Base-by-base conservation (phyloP, 2,329 filamentous ascomycete genomes). In the Clarireedia paspali region DNA sequence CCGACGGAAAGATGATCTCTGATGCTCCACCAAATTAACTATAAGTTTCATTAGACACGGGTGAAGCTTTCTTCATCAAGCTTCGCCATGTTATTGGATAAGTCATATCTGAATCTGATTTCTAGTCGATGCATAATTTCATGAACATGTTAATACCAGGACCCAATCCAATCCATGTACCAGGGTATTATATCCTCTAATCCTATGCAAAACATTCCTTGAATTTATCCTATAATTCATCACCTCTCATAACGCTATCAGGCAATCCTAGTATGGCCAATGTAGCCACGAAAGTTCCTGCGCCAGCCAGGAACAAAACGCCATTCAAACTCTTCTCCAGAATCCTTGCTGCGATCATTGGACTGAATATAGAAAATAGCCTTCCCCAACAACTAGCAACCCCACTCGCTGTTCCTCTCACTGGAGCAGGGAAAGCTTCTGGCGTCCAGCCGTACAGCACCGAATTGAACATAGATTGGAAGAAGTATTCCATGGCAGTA, bases 351-450 rank as follows among this genome's bases (percentile, higher is more conserved):
- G 77, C 79, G 53, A 80, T 79, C 39, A 83, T 63, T 0, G 81
- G 81, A 39, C 77, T 79, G 15, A 83, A 73, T 46, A 84, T 83
- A 9, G 78, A 77, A 60, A 81, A 81, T 24, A 83, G 53, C 2
- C 81, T 67, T 1, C 81, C 81, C 78, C 78, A 82, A 63, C 82
- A 83, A 57, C 77, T 78, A 2, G 80, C 78, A 12, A 82, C 59
- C 0, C 81, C 81, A 61, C 76, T 78, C 0, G 81, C 70, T 0
- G 76, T 80, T 4, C 77, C 78, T 38, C 77, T 66, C 15, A 80
- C 73, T 0, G 74, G 73, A 3, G 77, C 75, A 0, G 77, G 75
- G 58, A 64, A 65, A 4, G 57, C 56, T 54, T 64, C 62, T 1
- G 63, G 62, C 10, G 63, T 61, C 57, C 59, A 63, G 2, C 59